Base-by-base conservation (phyloP, 2,329 filamentous ascomycete species). In the Trichoderma atroviride region DNA sequence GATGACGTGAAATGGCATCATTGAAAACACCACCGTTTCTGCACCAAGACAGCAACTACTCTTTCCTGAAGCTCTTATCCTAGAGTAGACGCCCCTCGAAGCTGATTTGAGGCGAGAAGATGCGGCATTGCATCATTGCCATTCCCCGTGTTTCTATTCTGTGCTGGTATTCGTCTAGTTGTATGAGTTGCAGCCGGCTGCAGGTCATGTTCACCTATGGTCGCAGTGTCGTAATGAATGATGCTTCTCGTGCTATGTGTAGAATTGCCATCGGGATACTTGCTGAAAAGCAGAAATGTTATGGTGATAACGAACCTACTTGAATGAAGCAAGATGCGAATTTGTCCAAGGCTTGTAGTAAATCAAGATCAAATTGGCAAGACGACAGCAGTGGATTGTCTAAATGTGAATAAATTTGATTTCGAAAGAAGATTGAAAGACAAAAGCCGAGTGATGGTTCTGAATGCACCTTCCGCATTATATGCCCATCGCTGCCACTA, bases 1-100 rank as follows among this genome's bases (percentile, higher is more conserved):
- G 61, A 62, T 68, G 66, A 61, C 66, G 66, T 61, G 47, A 29
- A 47, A 43, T 55, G 37, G 52, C 47, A 62, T 61, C 58, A 68
- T 56, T 47, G 47, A 27, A 35, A 40, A 22, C 37, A 22, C 35
- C 55, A 35, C 24, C 50, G 33, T 0, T 14, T 33, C 14, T 35
- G 31, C 7, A 35, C 22, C 35, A 6, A 22, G 31, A 35, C 19
- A 9, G 40, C 9, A 52, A 24, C 16, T 29, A 5, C 24, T 19
- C 33, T 22, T 13, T 52, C 19, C 52, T 24, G 40, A 52, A 7
- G 33, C 11, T 43, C 22, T 1, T 58, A 11, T 29, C 14, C 19
- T 6, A 19, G 57, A 37, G 22, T 14, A 22, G 33, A 24, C 14
- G n/a, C 2, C 22, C 40, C n/a, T 16, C 9, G 55, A 56, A 31